A percentile compares a stretch with the other conserved stretches of the same genome.
Conservation (phyloP, 441 rosid species). For the Euphorbia corollata region DNA sequence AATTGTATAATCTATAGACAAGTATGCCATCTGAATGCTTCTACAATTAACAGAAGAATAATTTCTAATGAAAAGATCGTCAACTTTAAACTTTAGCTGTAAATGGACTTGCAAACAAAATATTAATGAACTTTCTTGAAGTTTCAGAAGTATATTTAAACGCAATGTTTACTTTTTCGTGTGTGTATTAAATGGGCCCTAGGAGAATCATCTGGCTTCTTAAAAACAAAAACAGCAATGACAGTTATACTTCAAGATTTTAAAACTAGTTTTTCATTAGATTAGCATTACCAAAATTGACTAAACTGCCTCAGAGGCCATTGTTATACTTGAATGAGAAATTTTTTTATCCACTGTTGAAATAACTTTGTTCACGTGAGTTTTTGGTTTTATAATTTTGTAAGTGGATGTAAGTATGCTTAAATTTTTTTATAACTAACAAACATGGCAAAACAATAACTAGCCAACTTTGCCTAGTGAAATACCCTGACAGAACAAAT, state of each 20-base stretch:
- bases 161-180: too few species aligned
- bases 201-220: too few species aligned
- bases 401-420: neutral
- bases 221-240: too few species aligned
- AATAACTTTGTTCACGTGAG: neutral
- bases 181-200: too few species aligned
- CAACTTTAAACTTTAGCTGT: neutral
- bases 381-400: neutral
- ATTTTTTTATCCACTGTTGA: neutral
- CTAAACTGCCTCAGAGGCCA: neutral
- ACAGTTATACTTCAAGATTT: too few species aligned
- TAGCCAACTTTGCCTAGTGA: neutral
- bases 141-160: too few species aligned
- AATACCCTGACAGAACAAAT: neutral
- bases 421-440: neutral
- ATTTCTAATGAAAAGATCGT: neutral
- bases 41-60: neutral
- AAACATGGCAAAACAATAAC: neutral
- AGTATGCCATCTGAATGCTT: neutral
- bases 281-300: neutral
- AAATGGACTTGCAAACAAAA: neutral
- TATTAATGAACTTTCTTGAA: too few species aligned
- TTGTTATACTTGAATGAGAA: neutral
- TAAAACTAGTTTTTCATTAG: neutral
- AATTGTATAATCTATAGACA: neutral